Evolutionary conservation across 768 basidiomycete genomes (phyloP), one percentile per base, ranked within the genome.

Genomic region (Krasilnikovozyma curviuscula): DNA sequence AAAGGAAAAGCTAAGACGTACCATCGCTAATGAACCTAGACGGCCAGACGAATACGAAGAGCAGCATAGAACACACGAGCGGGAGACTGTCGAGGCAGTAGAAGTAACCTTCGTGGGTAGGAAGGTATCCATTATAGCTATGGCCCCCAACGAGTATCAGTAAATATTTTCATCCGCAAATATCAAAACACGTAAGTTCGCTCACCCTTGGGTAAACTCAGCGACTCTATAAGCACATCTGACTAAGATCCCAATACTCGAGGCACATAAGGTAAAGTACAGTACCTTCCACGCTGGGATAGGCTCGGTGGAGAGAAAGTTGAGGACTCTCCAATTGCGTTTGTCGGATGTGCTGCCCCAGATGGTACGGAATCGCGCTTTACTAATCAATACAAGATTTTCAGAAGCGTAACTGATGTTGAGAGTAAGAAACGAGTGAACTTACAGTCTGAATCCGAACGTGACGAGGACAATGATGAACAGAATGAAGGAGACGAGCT

Each of bases 11-110:
- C n/a, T n/a, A n/a, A n/a, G n/a, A n/a, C n/a, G n/a, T n/a, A n/a
- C n/a, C n/a, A n/a, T n/a, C n/a, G 18, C 57, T 38, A 44, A 56
- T 41, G 49, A 56, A 50, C 21, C 52, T 40, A 2, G 47, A 3
- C 6, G 55, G 55, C 40, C 40, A 54, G 39, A 57, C 9, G 13
- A 42, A 23, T 27, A 29, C 29, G 40, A 52, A 57, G 38, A 50
- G 29, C 7, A 35, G 9, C 46, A 57, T 46, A 16, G 48, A 40
- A 27, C 54, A 49, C 45, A 46, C 50, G 39, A 57, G 48, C 13
- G 54, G 54, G 13, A 57, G 32, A 13, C 51, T 52, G 44, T 57
- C 56, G 40, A 55, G 50, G 25, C 24, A 1, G 37, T 50, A 56
- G 38, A 56, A 54, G 45, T 52, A 56, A 10, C 24, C 33, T 18